These are phyloP conservation scores for Sporothrix protearum DNA, from an alignment of 2,329 filamentous ascomycete genomes.

Conservation along the genomic window DNA sequence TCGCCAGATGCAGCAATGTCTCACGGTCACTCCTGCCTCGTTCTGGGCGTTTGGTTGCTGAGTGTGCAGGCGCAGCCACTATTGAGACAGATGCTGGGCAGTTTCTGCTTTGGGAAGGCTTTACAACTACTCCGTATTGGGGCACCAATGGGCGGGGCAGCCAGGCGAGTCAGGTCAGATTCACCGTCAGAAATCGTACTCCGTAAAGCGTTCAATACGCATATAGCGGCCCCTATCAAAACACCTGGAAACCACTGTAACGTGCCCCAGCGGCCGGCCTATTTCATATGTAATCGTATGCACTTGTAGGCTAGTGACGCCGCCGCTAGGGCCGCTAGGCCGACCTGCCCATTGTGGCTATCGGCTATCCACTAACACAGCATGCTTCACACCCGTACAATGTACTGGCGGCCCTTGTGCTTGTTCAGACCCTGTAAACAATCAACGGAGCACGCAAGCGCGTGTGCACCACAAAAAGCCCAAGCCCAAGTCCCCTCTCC, in stretches of 20 bases:
- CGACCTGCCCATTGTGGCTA: neutral
- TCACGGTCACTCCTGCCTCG: conserved; percentile 1
- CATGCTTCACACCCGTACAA: neutral
- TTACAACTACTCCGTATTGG: no score
- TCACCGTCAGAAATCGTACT: no score
- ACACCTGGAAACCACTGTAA: neutral
- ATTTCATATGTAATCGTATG: no score
- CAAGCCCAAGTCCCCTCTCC: neutral
- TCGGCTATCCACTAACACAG: neutral
- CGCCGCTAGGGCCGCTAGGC: no score
- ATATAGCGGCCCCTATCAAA: neutral
- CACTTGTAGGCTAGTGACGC: no score
- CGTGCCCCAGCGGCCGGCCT: neutral
- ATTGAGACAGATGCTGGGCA: neutral
- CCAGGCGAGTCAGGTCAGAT: neutral
- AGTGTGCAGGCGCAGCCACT: conserved; percentile 4
- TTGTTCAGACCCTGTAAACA: conserved; percentile 4
- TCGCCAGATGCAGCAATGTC: neutral
- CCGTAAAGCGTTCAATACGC: no score
- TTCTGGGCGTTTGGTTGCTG: conserved; percentile 9
- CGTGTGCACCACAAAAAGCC: neutral
- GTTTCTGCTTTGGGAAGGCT: neutral
- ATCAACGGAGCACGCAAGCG: neutral
- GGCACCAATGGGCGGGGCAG: neutral
- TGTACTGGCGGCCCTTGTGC: neutral